Percentiles rank a stretch among this genome's conserved stretches.
These are phyloP conservation scores for Phytophthora constricta DNA, from an alignment of 352 stramenopile species.

Conservation along the genomic window DNA sequence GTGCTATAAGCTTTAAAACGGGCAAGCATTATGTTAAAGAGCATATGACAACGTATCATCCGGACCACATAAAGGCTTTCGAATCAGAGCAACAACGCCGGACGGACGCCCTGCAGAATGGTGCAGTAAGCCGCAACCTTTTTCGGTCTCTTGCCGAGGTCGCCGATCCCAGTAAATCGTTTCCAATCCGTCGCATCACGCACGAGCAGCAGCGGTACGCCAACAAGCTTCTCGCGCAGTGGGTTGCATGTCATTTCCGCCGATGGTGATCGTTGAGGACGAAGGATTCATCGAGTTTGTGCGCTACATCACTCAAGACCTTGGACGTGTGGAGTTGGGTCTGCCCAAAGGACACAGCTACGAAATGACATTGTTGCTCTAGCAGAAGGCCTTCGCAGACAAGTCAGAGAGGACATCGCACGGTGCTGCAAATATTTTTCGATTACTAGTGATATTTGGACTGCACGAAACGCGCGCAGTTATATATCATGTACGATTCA, in stretches of 20 bases:
- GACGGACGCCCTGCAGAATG: too few species aligned
- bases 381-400: conserved; percentile 1
- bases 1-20: too few species aligned
- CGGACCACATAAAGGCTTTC: too few species aligned
- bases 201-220: not conserved
- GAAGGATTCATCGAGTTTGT: conserved; percentile 17
- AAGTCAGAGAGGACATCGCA: conserved; percentile 2
- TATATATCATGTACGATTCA: conserved; percentile 23
- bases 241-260: conserved; percentile 19
- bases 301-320: conserved; percentile 7
- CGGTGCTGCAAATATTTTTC: conserved; percentile 12
- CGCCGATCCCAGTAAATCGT: not conserved
- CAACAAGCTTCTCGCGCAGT: conserved; percentile 4
- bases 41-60: too few species aligned
- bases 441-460: conserved; percentile 21
- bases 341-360: conserved; percentile 12
- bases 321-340: not conserved
- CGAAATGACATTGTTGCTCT: conserved; percentile 9
- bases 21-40: too few species aligned
- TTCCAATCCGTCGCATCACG: not conserved
- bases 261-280: conserved; percentile 20
- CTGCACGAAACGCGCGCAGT: conserved; percentile 3
- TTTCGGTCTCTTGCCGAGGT: too few species aligned
- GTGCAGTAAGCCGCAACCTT: too few species aligned
- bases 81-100: too few species aligned